These are phyloP conservation scores for Pythium sukuiense DNA, from an alignment of 352 stramenopile species.

Conservation along the genomic window DNA sequence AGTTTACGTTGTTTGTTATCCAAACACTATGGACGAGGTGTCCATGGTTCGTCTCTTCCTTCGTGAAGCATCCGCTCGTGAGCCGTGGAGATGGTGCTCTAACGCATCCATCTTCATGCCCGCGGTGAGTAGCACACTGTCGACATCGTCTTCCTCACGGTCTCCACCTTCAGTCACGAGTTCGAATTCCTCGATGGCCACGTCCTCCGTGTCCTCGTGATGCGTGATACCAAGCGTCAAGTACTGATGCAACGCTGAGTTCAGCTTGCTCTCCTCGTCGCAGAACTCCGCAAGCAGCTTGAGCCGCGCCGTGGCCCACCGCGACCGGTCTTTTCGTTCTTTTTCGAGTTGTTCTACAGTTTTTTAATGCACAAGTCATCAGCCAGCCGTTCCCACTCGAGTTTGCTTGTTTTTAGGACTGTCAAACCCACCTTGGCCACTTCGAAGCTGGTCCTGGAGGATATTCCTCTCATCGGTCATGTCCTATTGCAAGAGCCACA, in stretches of 20 bases:
- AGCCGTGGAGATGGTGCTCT: background rate
- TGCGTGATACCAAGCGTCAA: conserved; percentile 12
- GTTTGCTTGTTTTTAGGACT: background rate
- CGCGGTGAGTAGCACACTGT: conserved; percentile 1
- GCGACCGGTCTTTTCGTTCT: conserved; percentile 60
- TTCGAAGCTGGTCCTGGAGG: conserved; percentile 47
- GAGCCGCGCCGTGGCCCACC: conserved; percentile 64
- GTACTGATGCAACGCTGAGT: conserved; percentile 26
- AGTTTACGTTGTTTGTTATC: background rate
- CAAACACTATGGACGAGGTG: conserved; percentile 6
- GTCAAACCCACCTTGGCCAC: conserved; percentile 43
- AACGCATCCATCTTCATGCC: conserved; percentile 22
- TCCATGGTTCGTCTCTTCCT: background rate
- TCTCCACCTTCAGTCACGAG: background rate
- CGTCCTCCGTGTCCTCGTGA: conserved; percentile 5
- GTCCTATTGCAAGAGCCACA: conserved; percentile 35
- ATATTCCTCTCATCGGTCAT: conserved; percentile 54
- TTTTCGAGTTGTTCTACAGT: conserved; percentile 59
- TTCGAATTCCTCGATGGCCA: conserved; percentile 7
- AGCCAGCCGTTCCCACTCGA: background rate
- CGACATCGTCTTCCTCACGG: conserved; percentile 11
- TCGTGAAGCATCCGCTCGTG: background rate
- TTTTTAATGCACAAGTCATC: background rate
- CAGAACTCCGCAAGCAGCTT: conserved; percentile 80
- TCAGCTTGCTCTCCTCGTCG: conserved; percentile 77